Percentiles rank a stretch among this genome's conserved stretches.
Evolutionary conservation across 2,329 filamentous ascomycete species (phyloP).

Genomic region (Orbilia quercus): DNA sequence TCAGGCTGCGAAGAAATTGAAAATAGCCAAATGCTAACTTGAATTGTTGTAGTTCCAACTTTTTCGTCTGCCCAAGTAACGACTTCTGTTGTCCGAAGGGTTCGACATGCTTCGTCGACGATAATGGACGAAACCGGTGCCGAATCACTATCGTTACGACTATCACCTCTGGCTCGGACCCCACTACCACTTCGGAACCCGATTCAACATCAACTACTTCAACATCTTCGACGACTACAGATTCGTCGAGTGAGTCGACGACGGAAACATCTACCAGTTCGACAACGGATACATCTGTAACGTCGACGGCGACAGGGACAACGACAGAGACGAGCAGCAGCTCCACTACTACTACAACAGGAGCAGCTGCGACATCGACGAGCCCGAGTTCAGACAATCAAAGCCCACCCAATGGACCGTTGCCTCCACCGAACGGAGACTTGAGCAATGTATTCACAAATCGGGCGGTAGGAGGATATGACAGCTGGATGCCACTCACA

Average conservation of each 20-base stretch:
- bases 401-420: slow-evolving; percentile 14
- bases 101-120: slow-evolving; percentile 46
- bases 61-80: slow-evolving; percentile 54
- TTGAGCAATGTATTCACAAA: slow-evolving; percentile 51
- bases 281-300: background rate
- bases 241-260: slow-evolving; percentile 18
- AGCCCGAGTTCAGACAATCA: slow-evolving; percentile 1
- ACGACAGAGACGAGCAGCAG: slow-evolving; percentile 8
- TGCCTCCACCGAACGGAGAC: slow-evolving; percentile 49
- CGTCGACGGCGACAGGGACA: slow-evolving; percentile 3
- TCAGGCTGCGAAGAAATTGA: background rate
- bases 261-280: slow-evolving; percentile 1
- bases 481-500: background rate
- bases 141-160: slow-evolving; percentile 50
- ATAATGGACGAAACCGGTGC: slow-evolving; percentile 37
- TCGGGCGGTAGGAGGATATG: background rate
- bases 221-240: background rate
- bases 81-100: slow-evolving; percentile 52
- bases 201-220: background rate
- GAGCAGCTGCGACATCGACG: slow-evolving; percentile 16
- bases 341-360: too few species aligned
- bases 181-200: slow-evolving; percentile 5
- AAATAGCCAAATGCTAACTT: background rate
- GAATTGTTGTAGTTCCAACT: slow-evolving; percentile 32
- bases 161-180: slow-evolving; percentile 33